phyloP scores from a whole-genome alignment of 2,329 filamentous ascomycete genomes.

The Diplocarpon rosae region DNA sequence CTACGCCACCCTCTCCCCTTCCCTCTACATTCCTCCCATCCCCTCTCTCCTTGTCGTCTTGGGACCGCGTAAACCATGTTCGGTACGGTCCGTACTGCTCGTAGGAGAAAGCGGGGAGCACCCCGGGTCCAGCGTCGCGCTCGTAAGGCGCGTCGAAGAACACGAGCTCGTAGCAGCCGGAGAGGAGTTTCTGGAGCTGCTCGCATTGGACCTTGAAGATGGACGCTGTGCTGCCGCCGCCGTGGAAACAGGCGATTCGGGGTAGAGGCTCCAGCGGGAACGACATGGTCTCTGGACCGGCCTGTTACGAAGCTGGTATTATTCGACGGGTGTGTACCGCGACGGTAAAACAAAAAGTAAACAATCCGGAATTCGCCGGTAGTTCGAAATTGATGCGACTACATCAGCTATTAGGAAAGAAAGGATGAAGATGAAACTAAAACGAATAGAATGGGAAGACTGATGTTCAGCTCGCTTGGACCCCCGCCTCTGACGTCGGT shows the following conservation, averaged over 20 bases:
- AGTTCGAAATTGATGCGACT: too few species aligned
- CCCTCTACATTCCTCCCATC: slow-evolving; percentile 10
- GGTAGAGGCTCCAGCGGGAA: slow-evolving; percentile 6
- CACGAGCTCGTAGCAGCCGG: slow-evolving; percentile 8
- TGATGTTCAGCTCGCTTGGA: too few species aligned
- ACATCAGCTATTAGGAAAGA: too few species aligned
- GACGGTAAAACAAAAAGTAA: too few species aligned
- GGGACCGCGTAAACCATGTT: slow-evolving; percentile 11
- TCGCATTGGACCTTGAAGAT: slow-evolving; percentile 15
- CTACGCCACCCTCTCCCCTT: slow-evolving; percentile 12
- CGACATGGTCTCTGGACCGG: neutral
- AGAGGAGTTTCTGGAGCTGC: slow-evolving; percentile 4
- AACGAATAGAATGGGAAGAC: too few species aligned
- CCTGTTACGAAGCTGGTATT: too few species aligned
- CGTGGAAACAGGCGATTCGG: slow-evolving; percentile 19
- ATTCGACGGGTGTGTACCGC: too few species aligned
- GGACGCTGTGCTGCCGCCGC: slow-evolving; percentile 14
- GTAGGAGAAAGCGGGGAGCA: slow-evolving; percentile 13
- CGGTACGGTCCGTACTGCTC: slow-evolving; percentile 15
- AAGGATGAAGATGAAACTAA: too few species aligned
- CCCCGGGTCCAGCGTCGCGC: slow-evolving; percentile 13
- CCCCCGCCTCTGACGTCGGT: too few species aligned
- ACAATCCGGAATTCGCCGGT: too few species aligned
- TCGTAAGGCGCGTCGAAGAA: slow-evolving; percentile 15
- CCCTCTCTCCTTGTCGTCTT: neutral